phyloP scores from a whole-genome alignment of 495 filamentous ascomycete species.

The Neurospora sp. region DNA sequence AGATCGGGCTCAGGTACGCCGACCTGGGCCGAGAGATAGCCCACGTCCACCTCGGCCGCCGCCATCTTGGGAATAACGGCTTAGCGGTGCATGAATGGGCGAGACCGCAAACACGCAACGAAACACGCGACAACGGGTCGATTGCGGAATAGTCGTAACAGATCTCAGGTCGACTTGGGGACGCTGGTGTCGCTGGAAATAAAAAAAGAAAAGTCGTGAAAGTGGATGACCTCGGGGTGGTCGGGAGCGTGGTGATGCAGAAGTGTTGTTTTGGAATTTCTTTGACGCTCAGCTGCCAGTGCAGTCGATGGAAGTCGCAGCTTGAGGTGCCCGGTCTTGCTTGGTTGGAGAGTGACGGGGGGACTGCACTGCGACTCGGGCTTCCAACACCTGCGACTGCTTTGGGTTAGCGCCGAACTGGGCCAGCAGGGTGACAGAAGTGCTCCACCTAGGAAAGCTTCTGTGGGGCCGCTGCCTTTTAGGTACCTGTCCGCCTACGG shows the following conservation, averaged over 20 bases:
- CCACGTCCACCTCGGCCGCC: slow-evolving; percentile 59
- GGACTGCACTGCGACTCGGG: neutral
- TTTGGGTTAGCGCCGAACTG: neutral
- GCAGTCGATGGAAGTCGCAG: neutral
- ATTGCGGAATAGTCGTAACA: neutral
- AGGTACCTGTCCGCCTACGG: neutral
- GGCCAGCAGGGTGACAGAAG: neutral
- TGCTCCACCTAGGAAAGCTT: neutral
- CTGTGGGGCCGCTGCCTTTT: neutral
- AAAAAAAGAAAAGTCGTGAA: neutral
- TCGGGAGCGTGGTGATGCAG: neutral
- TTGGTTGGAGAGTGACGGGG: neutral
- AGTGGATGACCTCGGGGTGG: neutral
- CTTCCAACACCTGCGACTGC: neutral
- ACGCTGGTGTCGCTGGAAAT: neutral
- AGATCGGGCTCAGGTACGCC: slow-evolving; percentile 60
- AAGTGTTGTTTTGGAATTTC: neutral
- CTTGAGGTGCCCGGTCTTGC: neutral
- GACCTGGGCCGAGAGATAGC: slow-evolving; percentile 66
- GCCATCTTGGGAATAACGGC: slow-evolving; percentile 49
- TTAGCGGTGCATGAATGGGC: slow-evolving; percentile 12
- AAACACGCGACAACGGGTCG: neutral
- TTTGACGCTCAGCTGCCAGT: neutral
- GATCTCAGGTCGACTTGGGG: neutral
- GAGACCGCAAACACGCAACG: neutral